phyloP scores from a whole-genome alignment of 1,139 yeast genomes.

The Pichia sp. region DNA sequence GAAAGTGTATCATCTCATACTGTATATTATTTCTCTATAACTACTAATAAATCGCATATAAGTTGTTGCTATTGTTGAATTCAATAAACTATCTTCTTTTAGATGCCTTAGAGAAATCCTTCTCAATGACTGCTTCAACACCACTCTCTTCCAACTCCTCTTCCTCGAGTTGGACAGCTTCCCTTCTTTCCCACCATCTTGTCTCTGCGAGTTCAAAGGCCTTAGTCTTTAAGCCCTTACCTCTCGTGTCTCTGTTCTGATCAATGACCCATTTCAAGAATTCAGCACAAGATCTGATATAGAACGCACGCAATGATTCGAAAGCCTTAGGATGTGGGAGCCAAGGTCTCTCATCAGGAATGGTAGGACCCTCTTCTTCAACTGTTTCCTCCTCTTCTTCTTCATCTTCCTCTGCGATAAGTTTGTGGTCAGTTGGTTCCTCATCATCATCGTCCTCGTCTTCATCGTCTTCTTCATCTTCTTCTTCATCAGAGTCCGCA shows the following conservation, averaged over 20 bases:
- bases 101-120: constrained; percentile 42
- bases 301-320: constrained; percentile 75
- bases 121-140: constrained; percentile 83
- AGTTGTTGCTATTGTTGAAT: neutral
- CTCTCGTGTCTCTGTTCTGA: constrained; percentile 78
- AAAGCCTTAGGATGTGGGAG: constrained; percentile 97
- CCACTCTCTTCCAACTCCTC: constrained; percentile 92
- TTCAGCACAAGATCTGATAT: constrained; percentile 76
- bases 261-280: constrained; percentile 92
- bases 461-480: constrained; percentile 51
- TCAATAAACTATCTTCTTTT: constrained; percentile 36
- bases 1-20: constrained; percentile 11
- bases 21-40: neutral
- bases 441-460: constrained; percentile 60
- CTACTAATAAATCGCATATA: neutral
- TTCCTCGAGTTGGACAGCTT: constrained; percentile 80
- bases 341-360: constrained; percentile 94
- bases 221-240: constrained; percentile 81
- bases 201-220: constrained; percentile 90
- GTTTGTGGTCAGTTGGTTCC: constrained; percentile 35
- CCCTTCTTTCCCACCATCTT: constrained; percentile 99
- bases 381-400: constrained; percentile 56
- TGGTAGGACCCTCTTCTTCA: constrained; percentile 60
- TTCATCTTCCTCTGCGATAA: constrained; percentile 29
- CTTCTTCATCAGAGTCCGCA: constrained; percentile 44